Percentiles rank a stretch among this genome's conserved stretches.
These are phyloP conservation scores for Pichia cactophila DNA, from an alignment of 1,139 yeast species.

Conservation along the genomic window DNA sequence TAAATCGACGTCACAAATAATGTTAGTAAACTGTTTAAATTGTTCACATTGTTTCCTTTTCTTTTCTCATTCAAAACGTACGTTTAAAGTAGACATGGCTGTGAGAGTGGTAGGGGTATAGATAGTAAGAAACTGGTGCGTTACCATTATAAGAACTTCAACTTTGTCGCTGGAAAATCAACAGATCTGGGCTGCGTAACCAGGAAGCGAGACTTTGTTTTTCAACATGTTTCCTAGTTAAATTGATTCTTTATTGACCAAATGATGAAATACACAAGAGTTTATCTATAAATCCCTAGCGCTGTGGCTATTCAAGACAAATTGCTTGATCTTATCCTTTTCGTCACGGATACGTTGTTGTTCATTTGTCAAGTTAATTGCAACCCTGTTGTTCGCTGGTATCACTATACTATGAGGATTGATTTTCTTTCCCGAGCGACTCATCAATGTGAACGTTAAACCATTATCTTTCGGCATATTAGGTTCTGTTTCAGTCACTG, in stretches of 20 bases:
- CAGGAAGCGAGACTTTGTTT: neutral
- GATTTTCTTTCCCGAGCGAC: conserved; percentile 43
- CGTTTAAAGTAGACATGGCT: conserved; percentile 41
- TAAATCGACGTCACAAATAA: neutral
- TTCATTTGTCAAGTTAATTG: conserved; percentile 33
- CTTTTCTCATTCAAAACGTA: conserved; percentile 14
- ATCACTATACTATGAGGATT: conserved; percentile 38
- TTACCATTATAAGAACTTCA: neutral
- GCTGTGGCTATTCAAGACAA: conserved; percentile 30
- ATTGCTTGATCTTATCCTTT: conserved; percentile 36
- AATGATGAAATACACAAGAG: neutral
- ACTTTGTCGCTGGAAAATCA: neutral
- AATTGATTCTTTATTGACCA: too few relatives aligned
- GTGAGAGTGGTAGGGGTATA: conserved; percentile 1
- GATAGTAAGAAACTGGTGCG: neutral
- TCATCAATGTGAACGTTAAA: conserved; percentile 45
- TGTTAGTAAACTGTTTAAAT: neutral
- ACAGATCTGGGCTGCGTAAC: conserved; percentile 9
- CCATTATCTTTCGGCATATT: neutral
- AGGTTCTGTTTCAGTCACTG: neutral
- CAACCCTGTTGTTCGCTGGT: conserved; percentile 44
- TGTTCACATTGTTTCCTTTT: neutral
- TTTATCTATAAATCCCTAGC: neutral
- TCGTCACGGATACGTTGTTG: conserved; percentile 33
- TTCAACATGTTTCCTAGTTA: too few relatives aligned